Evolutionary conservation across 2,329 filamentous ascomycete species (phyloP), one percentile per base, ranked within the genome.

Genomic region (Hymenoscyphus repandus): DNA sequence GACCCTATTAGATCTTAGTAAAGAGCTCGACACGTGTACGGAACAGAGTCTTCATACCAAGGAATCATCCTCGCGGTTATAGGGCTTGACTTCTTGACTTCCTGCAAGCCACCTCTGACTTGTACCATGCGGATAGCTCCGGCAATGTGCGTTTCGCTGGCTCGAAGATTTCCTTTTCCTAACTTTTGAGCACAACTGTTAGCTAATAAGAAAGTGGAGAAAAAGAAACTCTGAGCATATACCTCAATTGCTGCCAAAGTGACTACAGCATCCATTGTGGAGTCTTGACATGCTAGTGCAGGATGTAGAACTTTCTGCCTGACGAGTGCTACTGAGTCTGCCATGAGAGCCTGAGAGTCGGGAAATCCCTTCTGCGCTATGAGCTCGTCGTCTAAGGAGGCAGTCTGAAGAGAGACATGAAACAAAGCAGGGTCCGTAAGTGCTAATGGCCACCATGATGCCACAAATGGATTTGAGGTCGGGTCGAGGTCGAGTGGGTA

Each of bases 401-500:
- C 78, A 5, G 78, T 81, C 58, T 81, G 78, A 11, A 82, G 66
- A 2, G 77, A 80, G 20, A 82, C 77, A 55, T 82, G 77, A 48
- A 82, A 82, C 1, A 82, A 58, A 4, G 76, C 76, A 0, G 78
- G 76, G 49, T 82, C 78, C 0, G 69, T 72, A 0, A 82, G 68
- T 0, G 78, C 77, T 1, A 77, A 67, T 0, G 79, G 79, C 78
- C 79, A 82, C 79, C 79, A 82, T 0, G 77, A 80, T 6, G 79
- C 66, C 15, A 82, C 65, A 53, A 82, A 82, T 0, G 78, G 78
- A 56, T 82, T 82, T 6, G 78, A 77, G 0, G 63, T 63, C n/a
- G 70, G 59, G 52, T 69, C 72, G 6, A 79, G 65, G 46, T 82
- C 79, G 17, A 80, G 66, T 0, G 78, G 79, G 57, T 82, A 82